Conservation (phyloP, 257 asterid genomes). For the Parsonsia alboflavescens region DNA sequence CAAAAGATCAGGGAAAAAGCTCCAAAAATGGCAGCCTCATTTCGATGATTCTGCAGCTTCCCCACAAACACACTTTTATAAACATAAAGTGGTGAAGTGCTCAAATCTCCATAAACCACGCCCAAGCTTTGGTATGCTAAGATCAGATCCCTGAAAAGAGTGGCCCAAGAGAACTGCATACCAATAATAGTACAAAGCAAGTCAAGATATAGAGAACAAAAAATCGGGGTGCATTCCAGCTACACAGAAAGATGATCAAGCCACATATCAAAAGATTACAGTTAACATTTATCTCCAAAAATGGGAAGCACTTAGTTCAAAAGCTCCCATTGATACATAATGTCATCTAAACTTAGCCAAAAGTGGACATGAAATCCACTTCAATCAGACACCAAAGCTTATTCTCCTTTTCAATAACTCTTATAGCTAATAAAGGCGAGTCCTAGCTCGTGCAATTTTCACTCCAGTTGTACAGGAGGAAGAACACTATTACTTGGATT, state of each 20-base stretch:
- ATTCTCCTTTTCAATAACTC: background rate
- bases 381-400: background rate
- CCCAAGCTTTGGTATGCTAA: slow-evolving; percentile 95
- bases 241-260: background rate
- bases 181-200: slow-evolving; percentile 10
- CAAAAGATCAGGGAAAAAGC: slow-evolving; percentile 91
- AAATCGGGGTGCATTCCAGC: background rate
- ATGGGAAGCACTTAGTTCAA: background rate
- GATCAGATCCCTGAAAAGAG: slow-evolving; percentile 45
- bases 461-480: background rate
- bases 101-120: slow-evolving; percentile 92
- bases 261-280: background rate
- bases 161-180: slow-evolving; percentile 51
- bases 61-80: slow-evolving; percentile 64
- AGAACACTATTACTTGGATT: background rate
- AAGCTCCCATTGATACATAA: background rate
- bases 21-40: slow-evolving; percentile 68
- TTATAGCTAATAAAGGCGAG: background rate
- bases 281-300: too few species aligned
- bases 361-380: background rate
- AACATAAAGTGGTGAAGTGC: slow-evolving; percentile 95
- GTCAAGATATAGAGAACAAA: background rate
- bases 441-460: background rate
- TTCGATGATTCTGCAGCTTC: slow-evolving; percentile 55
- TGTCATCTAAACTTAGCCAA: background rate